Conservation (phyloP, 2,329 filamentous ascomycete species). For the Aspergillus novofumigatus region DNA sequence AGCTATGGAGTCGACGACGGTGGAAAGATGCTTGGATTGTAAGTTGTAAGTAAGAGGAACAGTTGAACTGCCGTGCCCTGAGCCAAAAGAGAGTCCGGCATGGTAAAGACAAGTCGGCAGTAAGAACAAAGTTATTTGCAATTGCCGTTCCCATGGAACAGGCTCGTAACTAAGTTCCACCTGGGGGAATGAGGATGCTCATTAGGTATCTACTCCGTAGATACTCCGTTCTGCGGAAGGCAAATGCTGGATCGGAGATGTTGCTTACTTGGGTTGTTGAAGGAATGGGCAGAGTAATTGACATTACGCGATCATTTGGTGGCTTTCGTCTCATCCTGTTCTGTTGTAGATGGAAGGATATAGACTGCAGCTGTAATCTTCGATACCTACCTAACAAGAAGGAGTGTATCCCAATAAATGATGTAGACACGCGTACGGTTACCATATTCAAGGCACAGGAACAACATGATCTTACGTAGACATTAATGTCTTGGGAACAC, state of each 20-base stretch:
- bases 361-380: neutral
- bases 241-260: conserved; percentile 1
- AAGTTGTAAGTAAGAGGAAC: neutral
- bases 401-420: neutral
- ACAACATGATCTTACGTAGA: neutral
- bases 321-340: neutral
- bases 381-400: neutral
- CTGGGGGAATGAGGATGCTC: neutral
- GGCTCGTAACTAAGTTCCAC: neutral
- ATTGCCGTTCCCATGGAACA: conserved; percentile 19
- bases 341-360: neutral
- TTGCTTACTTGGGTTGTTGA: neutral
- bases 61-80: neutral
- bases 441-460: neutral
- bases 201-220: too few species aligned
- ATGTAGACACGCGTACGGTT: neutral
- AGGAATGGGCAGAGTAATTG: neutral
- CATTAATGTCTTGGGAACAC: neutral
- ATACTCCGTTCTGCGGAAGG: too few species aligned
- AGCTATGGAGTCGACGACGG: too few species aligned
- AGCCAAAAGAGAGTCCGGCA: neutral
- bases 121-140: conserved; percentile 16
- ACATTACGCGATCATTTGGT: neutral
- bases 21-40: neutral
- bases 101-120: neutral